A percentile compares a stretch with the other conserved stretches of the same genome.
Conservation (phyloP, 2,329 filamentous ascomycete genomes). For the Westerdykella sp. region DNA sequence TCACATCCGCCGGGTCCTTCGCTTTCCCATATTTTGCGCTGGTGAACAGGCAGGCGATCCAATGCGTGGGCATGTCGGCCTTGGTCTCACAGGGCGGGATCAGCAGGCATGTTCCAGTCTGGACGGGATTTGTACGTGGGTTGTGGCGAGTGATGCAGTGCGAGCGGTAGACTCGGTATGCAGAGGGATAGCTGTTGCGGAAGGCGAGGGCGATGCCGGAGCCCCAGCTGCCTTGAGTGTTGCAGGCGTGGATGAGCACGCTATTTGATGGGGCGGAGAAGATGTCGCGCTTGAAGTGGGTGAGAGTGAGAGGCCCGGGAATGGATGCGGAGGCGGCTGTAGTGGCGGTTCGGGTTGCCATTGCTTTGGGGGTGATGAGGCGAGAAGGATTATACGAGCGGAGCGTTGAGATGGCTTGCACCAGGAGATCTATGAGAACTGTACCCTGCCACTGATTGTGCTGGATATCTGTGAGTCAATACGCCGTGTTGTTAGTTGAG, state of each 20-base stretch:
- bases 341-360: background rate
- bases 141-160: slow-evolving; percentile 40
- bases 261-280: slow-evolving; percentile 47
- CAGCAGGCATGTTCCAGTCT: slow-evolving; percentile 46
- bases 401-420: no score
- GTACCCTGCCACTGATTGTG: no score
- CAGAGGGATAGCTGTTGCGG: slow-evolving; percentile 45
- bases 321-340: background rate
- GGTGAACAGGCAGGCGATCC: slow-evolving; percentile 56
- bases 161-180: slow-evolving; percentile 43
- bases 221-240: slow-evolving; percentile 53
- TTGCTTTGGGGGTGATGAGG: no score
- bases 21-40: slow-evolving; percentile 44
- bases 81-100: slow-evolving; percentile 46
- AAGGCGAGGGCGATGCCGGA: slow-evolving; percentile 53
- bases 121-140: slow-evolving; percentile 18
- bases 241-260: slow-evolving; percentile 56
- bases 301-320: slow-evolving; percentile 9
- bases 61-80: slow-evolving; percentile 38
- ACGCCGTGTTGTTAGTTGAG: no score
- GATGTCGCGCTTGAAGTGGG: slow-evolving; percentile 41
- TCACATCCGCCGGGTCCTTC: slow-evolving; percentile 39
- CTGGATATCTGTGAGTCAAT: no score
- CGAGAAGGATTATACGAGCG: no score
- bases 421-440: no score